Evolutionary conservation across 2,329 filamentous ascomycete species (phyloP).

Genomic region (Alternaria metachromatica): DNA sequence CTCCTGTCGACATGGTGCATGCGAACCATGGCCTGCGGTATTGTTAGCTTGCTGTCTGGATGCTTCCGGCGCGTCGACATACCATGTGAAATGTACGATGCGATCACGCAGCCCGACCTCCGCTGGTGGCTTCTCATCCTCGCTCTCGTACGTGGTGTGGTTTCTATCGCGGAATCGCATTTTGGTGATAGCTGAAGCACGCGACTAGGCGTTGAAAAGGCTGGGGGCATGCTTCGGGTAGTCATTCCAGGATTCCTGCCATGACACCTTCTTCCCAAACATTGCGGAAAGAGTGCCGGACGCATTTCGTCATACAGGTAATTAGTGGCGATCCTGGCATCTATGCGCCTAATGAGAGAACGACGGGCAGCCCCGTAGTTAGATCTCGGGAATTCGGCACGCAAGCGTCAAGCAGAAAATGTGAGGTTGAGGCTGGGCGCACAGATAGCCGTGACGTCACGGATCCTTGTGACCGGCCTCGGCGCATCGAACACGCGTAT

Average conservation of each 20-base stretch:
- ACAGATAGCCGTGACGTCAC: slow-evolving; percentile 3
- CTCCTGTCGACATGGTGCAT: slow-evolving; percentile 76
- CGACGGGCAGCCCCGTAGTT: neutral
- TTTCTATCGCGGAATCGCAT: slow-evolving; percentile 33
- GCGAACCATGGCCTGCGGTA: slow-evolving; percentile 63
- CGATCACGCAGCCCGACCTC: slow-evolving; percentile 31
- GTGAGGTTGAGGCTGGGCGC: neutral
- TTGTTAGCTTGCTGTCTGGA: neutral
- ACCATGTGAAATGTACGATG: slow-evolving; percentile 37
- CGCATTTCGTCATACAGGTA: slow-evolving; percentile 12
- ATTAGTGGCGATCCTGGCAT: neutral
- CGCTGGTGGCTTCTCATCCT: slow-evolving; percentile 22
- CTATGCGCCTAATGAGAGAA: slow-evolving; percentile 3
- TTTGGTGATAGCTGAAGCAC: neutral
- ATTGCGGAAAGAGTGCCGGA: neutral
- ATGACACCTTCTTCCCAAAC: neutral
- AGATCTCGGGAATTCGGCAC: slow-evolving; percentile 8
- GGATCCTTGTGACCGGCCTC: neutral
- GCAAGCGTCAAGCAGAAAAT: neutral
- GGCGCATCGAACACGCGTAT: neutral
- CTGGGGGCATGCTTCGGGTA: neutral
- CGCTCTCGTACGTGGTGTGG: slow-evolving; percentile 15
- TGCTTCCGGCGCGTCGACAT: neutral
- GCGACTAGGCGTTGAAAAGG: neutral
- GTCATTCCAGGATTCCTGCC: slow-evolving; percentile 1